Base-by-base conservation (phyloP, 139 green algal genomes). In the Gonium pectorale region DNA sequence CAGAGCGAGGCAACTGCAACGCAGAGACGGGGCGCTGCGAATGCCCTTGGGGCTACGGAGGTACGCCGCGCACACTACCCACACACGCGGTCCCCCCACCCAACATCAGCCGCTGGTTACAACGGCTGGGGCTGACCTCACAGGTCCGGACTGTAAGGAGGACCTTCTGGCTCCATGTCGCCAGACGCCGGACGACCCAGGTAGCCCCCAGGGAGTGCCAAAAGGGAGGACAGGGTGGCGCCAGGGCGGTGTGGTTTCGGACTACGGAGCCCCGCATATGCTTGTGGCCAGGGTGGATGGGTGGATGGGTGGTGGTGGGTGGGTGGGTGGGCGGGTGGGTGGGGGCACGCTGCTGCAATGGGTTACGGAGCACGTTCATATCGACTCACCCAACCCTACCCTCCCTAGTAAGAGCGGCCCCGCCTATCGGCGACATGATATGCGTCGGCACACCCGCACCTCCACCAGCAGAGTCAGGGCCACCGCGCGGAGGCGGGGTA, bases 41-140 rank as follows among this genome's bases (percentile, higher is more conserved):
- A 24, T 78, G 69, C 44, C 69, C 44, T 11, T 78, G 69, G 69
- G 69, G 69, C 69, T 78, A 78, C 46, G 54, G n/a, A 6, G 69
- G 69, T 78, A 22, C 4, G 69, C 38, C 1, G 26, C 19, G 38
- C 17, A 37, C 21, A 21, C 3, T 69, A 41, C 29, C 11, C 38
- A 37, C n/a, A 69, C 62, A 40, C 3, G 62, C 15, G 38, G 6
- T 41, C 26, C 33, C 49, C 49, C 49, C 15, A 59, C 17, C 49
- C 17, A 13, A 13, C 49, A 59, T 59, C 49, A 26, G 49, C 49
- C 49, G 15, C 13, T 59, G 49, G 49, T n/a, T 22, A 59, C 21
- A 2, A 22, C 26, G 51, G 24, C 21, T 59, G 51, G 24, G 51
- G 24, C 2, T 24, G 51, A 22, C 51, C 59, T 17, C 69, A 15